These are phyloP conservation scores for Erodium moschatum DNA, from an alignment of 441 rosid species.

Conservation along the genomic window DNA sequence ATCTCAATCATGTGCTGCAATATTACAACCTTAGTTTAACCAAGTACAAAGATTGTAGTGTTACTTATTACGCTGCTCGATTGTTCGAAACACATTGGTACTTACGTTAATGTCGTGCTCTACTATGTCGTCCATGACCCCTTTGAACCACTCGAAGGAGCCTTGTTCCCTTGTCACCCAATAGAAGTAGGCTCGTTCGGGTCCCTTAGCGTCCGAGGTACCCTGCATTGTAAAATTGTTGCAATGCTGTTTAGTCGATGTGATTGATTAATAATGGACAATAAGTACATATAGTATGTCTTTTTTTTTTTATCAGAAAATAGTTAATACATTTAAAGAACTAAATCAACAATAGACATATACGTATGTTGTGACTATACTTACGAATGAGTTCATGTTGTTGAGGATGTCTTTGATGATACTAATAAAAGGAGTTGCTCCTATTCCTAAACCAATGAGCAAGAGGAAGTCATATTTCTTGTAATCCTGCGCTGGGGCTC, in stretches of 20 bases:
- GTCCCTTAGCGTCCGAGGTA: slow-evolving; percentile 20
- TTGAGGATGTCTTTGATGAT: slow-evolving; percentile 77
- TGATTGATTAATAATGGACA: too few relatives aligned
- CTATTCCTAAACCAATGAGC: slow-evolving; percentile 81
- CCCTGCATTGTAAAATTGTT: slow-evolving; percentile 14
- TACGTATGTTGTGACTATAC: background rate
- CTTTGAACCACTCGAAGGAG: slow-evolving; percentile 96
- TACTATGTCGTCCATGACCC: slow-evolving; percentile 94
- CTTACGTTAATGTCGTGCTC: slow-evolving; percentile 56
- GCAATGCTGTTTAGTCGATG: background rate
- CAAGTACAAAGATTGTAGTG: background rate
- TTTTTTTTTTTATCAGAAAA: too few relatives aligned
- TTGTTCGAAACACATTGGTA: background rate
- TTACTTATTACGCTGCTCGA: background rate
- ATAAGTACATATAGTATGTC: too few relatives aligned
- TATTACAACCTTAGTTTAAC: background rate
- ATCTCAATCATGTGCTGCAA: slow-evolving; percentile 73
- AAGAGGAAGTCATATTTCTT: slow-evolving; percentile 62
- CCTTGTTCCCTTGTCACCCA: slow-evolving; percentile 97
- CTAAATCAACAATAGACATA: too few relatives aligned
- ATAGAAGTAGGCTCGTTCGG: slow-evolving; percentile 86
- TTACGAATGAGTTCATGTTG: slow-evolving; percentile 21
- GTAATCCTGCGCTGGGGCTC: slow-evolving; percentile 90
- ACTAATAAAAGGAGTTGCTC: slow-evolving; percentile 95
- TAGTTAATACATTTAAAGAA: too few relatives aligned